Evolutionary conservation across 345 rosid genomes (phyloP).

Genomic region (Boechera divaricarpa): DNA sequence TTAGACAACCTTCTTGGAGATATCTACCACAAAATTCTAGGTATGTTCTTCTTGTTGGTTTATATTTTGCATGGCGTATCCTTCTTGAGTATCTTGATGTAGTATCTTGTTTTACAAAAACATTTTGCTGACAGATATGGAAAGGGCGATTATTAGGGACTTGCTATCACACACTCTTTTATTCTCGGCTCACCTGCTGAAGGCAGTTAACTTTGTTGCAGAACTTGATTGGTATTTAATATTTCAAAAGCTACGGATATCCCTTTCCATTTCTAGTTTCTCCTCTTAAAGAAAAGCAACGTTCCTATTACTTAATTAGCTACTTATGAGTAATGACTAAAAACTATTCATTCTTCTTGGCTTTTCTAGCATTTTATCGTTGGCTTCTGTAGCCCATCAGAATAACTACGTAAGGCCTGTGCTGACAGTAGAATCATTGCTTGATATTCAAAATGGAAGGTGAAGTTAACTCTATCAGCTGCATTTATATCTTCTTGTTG

Average conservation of each 20-base stretch:
- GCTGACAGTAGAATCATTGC: slow-evolving; percentile 70
- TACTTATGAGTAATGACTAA: slow-evolving; percentile 27
- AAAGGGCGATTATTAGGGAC: slow-evolving; percentile 86
- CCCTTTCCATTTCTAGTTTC: slow-evolving; percentile 4
- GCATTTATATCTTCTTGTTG: slow-evolving; percentile 15
- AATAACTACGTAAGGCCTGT: slow-evolving; percentile 91
- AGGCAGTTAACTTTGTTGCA: slow-evolving; percentile 84
- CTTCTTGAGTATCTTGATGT: slow-evolving; percentile 20
- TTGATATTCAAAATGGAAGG: slow-evolving; percentile 93
- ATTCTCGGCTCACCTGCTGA: slow-evolving; percentile 75
- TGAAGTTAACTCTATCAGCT: slow-evolving; percentile 38
- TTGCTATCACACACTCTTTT: slow-evolving; percentile 72
- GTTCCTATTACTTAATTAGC: not conserved
- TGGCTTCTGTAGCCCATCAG: slow-evolving; percentile 88
- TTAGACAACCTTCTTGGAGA: slow-evolving; percentile 90
- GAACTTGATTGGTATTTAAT: slow-evolving; percentile 90
- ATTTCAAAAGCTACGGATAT: slow-evolving; percentile 26
- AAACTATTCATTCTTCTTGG: slow-evolving; percentile 17
- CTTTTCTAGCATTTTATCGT: slow-evolving; percentile 69
- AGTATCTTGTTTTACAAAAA: slow-evolving; percentile 28
- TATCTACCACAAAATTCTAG: slow-evolving; percentile 91
- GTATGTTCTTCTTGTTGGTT: slow-evolving; percentile 43
- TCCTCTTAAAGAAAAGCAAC: slow-evolving; percentile 3
- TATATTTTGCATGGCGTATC: not conserved
- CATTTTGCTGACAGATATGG: slow-evolving; percentile 71